phyloP scores from a whole-genome alignment of 2,329 filamentous ascomycete genomes.

The Raffaelea albimanens region DNA sequence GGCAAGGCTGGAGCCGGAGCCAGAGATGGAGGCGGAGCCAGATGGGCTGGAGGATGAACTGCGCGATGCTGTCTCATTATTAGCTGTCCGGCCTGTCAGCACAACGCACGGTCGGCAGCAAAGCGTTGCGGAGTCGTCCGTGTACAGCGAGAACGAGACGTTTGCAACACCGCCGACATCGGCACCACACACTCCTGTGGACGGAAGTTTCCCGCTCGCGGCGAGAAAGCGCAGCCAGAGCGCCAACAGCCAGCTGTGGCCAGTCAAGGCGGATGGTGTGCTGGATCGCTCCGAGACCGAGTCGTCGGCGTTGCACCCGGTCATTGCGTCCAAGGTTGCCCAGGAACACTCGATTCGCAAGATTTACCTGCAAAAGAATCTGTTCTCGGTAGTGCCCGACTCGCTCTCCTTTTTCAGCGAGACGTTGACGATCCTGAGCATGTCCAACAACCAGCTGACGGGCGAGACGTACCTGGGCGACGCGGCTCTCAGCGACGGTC shows the following conservation, averaged over 20 bases:
- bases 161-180: constrained; percentile 51
- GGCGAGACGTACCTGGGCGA: constrained; percentile 51
- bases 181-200: constrained; percentile 37
- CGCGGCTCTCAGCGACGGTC: constrained; percentile 33
- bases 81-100: constrained; percentile 1
- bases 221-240: not conserved
- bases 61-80: constrained; percentile 9
- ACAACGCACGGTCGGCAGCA: not conserved
- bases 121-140: constrained; percentile 30
- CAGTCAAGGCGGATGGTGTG: constrained; percentile 49
- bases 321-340: constrained; percentile 46
- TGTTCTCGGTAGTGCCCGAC: constrained; percentile 59
- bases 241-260: constrained; percentile 35
- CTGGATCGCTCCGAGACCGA: constrained; percentile 63
- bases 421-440: constrained; percentile 60
- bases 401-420: constrained; percentile 63
- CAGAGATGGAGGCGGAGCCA: constrained; percentile 7
- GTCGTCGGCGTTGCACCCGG: constrained; percentile 48
- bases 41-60: constrained; percentile 8
- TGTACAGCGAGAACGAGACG: constrained; percentile 38
- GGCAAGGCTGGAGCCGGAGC: constrained; percentile 52
- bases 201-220: constrained; percentile 38
- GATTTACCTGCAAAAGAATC: constrained; percentile 69
- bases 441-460: constrained; percentile 66
- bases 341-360: constrained; percentile 41